phyloP scores from a whole-genome alignment of 2,329 filamentous ascomycete genomes.

The Albophoma yamanashiensis region DNA sequence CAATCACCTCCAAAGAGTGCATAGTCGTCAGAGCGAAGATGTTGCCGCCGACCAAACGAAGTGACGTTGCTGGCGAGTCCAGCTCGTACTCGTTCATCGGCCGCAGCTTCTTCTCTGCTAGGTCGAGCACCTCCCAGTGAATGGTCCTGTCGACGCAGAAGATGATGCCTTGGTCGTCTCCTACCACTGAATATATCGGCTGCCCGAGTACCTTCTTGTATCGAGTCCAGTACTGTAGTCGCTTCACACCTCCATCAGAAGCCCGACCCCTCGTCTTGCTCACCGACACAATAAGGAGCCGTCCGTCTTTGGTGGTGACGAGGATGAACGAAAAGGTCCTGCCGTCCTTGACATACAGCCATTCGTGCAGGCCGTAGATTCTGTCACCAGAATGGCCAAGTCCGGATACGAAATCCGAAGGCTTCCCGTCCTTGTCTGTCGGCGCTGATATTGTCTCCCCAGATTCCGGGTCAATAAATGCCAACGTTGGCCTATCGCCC shows the following conservation, averaged over 20 bases:
- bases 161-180: constrained; percentile 45
- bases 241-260: constrained; percentile 7
- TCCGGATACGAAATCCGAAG: constrained; percentile 39
- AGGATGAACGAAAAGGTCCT: constrained; percentile 53
- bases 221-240: constrained; percentile 41
- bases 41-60: constrained; percentile 35
- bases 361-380: constrained; percentile 52
- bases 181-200: constrained; percentile 45
- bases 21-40: constrained; percentile 39
- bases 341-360: constrained; percentile 47
- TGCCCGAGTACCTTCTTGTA: constrained; percentile 33
- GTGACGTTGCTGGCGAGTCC: constrained; percentile 39
- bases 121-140: constrained; percentile 44
- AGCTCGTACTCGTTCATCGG: constrained; percentile 34
- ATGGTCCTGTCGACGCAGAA: constrained; percentile 43
- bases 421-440: constrained; percentile 27
- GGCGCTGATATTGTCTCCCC: constrained; percentile 40
- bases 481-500: constrained; percentile 34
- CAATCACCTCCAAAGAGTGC: constrained; percentile 47
- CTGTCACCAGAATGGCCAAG: constrained; percentile 47
- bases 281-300: constrained; percentile 45
- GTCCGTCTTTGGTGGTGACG: constrained; percentile 43
- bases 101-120: constrained; percentile 38
- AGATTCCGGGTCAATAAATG: constrained; percentile 46
- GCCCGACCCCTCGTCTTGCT: constrained; percentile 13